Evolutionary conservation across 2,329 filamentous ascomycete species (phyloP), one percentile per base, ranked within the genome.

Genomic region (Clarireedia hainanense): DNA sequence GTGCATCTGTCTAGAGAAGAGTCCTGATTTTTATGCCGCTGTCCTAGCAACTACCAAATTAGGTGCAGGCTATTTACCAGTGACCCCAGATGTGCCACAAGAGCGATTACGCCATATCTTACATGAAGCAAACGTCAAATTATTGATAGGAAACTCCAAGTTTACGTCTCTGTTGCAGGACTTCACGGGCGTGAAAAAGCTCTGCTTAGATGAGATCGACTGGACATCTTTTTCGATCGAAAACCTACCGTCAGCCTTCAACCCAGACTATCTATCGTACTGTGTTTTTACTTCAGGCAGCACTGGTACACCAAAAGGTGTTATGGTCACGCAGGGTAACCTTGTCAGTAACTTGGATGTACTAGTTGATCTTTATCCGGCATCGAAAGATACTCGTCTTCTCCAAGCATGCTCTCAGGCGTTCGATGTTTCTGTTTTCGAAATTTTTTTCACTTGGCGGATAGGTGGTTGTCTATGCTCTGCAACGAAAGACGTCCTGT

Each of bases 351-450:
- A 95, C 61, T 74, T 95, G n/a, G 74, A 81, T 17, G 75, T 80
- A 9, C 74, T 96, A 6, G 76, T 78, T 2, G 72, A 76, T 2
- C 72, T 88, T 0, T 95, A 95, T 65, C 86, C 88, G 0, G 72
- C 74, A 0, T 66, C 71, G 0, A 63, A 63, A 1, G 63, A 70
- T 1, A 57, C 67, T 0, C 79, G 83, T n/a, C 74, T 95, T 34
- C 74, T 96, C 0, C 91, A 95, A 69, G 83, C 88, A 2, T 95
- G 88, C 65, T 92, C 89, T 0, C 88, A 91, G 65, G 86, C 86
- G 0, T 95, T 95, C 66, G 89, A 95, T 65, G 84, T 95, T 2
- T 95, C 89, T 0, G 87, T 95, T 0, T 95, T 95, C 67, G 91
- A 95, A 65, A 91, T 95, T 14, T 92, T 95, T 68, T 95, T 89